These are phyloP conservation scores for Tylopilus sp. DNA, from an alignment of 768 basidiomycete genomes.

Conservation along the genomic window DNA sequence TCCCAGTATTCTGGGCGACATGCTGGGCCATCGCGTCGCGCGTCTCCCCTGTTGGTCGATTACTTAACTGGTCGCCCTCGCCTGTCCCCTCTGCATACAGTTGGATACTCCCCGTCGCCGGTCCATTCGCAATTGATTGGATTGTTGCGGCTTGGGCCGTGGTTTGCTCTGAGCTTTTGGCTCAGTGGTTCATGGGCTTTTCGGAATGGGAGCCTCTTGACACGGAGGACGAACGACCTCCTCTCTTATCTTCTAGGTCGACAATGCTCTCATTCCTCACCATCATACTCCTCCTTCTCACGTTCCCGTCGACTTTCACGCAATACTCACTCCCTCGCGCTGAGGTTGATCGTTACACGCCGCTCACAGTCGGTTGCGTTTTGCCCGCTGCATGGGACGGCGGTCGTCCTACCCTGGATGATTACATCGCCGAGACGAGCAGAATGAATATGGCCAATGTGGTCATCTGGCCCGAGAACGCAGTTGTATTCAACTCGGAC, in stretches of 20 bases:
- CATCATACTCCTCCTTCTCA: conserved; percentile 40
- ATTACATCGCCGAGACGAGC: conserved; percentile 59
- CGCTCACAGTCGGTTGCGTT: conserved; percentile 63
- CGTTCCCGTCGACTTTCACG: conserved; percentile 55
- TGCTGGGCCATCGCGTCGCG: conserved; percentile 53
- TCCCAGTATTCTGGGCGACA: conserved; percentile 69
- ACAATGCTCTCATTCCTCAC: conserved; percentile 37
- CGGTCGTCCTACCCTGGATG: conserved; percentile 47
- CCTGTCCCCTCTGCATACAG: conserved; percentile 54
- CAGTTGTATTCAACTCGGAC: conserved; percentile 57
- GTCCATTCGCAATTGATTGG: conserved; percentile 68
- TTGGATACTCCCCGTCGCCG: conserved; percentile 60
- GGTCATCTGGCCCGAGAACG: conserved; percentile 80
- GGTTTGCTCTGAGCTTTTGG: conserved; percentile 51
- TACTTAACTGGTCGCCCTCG: conserved; percentile 60
- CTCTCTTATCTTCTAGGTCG: conserved; percentile 18
- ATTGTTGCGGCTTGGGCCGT: conserved; percentile 73
- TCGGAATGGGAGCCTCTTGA: conserved; percentile 16
- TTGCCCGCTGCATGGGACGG: conserved; percentile 48
- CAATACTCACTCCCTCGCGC: conserved; percentile 36
- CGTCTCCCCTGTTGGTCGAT: conserved; percentile 64
- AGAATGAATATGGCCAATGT: conserved; percentile 50
- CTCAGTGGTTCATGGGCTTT: conserved; percentile 54
- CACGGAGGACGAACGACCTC: neutral
- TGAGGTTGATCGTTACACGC: conserved; percentile 42